Evolutionary conservation across 352 stramenopile genomes (phyloP).

Genomic region (Phytophthora sp.): DNA sequence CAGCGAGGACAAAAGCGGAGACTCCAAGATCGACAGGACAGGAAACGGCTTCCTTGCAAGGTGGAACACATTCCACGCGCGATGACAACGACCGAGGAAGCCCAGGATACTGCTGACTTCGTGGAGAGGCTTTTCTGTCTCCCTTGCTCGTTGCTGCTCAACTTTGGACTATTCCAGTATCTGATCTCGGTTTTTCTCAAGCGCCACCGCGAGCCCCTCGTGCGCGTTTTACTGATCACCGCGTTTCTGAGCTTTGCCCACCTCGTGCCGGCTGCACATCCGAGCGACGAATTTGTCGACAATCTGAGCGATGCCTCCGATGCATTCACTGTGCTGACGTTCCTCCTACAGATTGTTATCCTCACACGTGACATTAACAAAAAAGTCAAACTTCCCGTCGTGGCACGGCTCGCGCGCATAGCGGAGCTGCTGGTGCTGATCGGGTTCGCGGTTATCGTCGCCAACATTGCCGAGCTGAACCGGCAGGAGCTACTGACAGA

Average conservation of each 20-base stretch:
- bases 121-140: not conserved
- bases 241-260: slow-evolving; percentile 20
- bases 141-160: slow-evolving; percentile 5
- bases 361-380: slow-evolving; percentile 20
- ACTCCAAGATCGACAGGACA: not conserved
- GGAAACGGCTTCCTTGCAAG: no score
- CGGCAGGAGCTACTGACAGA: slow-evolving; percentile 4
- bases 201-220: slow-evolving; percentile 1
- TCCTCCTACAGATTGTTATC: slow-evolving; percentile 36
- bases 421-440: no score
- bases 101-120: not conserved
- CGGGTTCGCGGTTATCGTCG: not conserved
- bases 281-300: slow-evolving; percentile 1
- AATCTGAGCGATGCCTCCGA: slow-evolving; percentile 38
- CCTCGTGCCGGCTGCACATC: no score
- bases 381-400: slow-evolving; percentile 16
- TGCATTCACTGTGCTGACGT: slow-evolving; percentile 26
- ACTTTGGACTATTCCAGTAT: slow-evolving; percentile 8
- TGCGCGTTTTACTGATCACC: slow-evolving; percentile 4
- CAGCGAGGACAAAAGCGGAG: no score
- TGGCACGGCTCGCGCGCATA: slow-evolving; percentile 14
- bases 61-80: not conserved
- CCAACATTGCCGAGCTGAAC: slow-evolving; percentile 1
- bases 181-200: slow-evolving; percentile 14
- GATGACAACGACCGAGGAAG: not conserved